Evolutionary conservation across 306 rosid species (phyloP).

Genomic region (Cicer arietinum): DNA sequence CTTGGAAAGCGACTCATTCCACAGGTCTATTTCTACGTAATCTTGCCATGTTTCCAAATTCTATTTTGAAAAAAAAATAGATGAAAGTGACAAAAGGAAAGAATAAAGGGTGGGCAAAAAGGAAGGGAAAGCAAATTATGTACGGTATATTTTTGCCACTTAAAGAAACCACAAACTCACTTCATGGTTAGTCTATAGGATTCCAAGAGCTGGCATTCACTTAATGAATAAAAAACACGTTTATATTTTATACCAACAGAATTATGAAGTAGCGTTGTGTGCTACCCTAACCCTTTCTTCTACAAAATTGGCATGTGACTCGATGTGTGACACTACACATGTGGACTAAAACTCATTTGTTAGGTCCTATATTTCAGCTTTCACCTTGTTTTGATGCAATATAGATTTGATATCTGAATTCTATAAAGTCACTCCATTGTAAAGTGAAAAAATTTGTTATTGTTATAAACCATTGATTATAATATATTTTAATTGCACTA

Average conservation of each 20-base stretch:
- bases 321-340: too few species aligned
- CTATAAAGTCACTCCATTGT: too few species aligned
- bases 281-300: too few species aligned
- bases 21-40: not conserved
- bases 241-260: not conserved
- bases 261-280: not conserved
- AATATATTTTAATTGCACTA: too few species aligned
- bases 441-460: too few species aligned
- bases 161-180: slow-evolving; percentile 51
- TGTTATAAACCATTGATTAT: too few species aligned
- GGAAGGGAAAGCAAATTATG: slow-evolving; percentile 9
- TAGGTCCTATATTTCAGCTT: too few species aligned
- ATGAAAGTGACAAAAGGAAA: slow-evolving; percentile 6
- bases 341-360: too few species aligned
- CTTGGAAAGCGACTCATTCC: not conserved
- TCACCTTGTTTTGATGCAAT: too few species aligned
- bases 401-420: too few species aligned
- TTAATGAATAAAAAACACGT: not conserved
- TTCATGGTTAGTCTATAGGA: slow-evolving; percentile 37
- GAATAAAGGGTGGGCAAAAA: slow-evolving; percentile 42
- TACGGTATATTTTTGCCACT: slow-evolving; percentile 35
- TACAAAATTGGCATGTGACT: too few species aligned
- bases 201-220: slow-evolving; percentile 53
- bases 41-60: not conserved
- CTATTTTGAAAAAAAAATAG: too few species aligned